Percentiles rank a stretch among this genome's conserved stretches.
phyloP scores from a whole-genome alignment of 495 filamentous ascomycete species.

The Ramalina peruviana region DNA sequence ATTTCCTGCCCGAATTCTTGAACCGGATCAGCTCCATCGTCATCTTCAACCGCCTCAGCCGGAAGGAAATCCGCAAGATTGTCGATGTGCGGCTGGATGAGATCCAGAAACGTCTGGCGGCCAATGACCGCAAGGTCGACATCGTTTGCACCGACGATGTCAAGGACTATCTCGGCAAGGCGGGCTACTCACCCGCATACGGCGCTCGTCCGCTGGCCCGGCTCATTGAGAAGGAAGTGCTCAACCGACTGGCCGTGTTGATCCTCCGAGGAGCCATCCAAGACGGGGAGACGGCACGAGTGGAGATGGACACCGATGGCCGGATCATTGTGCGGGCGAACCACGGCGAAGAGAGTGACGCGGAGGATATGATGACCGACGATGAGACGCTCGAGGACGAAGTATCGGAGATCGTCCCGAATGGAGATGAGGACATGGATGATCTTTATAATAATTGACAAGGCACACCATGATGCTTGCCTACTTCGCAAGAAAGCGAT shows the following conservation, averaged over 20 bases:
- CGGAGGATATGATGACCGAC: slow-evolving; percentile 55
- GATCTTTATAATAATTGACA: slow-evolving; percentile 48
- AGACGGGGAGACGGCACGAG: slow-evolving; percentile 71
- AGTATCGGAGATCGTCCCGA: slow-evolving; percentile 49
- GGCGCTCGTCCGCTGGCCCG: slow-evolving; percentile 78
- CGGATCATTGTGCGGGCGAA: slow-evolving; percentile 72
- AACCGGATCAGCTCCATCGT: slow-evolving; percentile 91
- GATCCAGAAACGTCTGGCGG: slow-evolving; percentile 73
- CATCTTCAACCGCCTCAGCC: slow-evolving; percentile 95
- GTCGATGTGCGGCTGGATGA: slow-evolving; percentile 81
- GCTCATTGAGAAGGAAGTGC: slow-evolving; percentile 89
- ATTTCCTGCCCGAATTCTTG: slow-evolving; percentile 95
- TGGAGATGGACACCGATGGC: slow-evolving; percentile 54
- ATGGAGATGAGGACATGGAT: slow-evolving; percentile 53
- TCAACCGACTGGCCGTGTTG: slow-evolving; percentile 82
- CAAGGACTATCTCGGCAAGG: slow-evolving; percentile 75
- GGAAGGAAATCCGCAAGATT: slow-evolving; percentile 80
- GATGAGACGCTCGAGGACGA: slow-evolving; percentile 61
- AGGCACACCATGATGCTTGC: no score
- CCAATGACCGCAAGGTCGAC: slow-evolving; percentile 67
- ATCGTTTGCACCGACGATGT: slow-evolving; percentile 69
- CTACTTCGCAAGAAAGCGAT: no score
- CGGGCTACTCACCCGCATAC: slow-evolving; percentile 88
- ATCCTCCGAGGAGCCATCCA: slow-evolving; percentile 71
- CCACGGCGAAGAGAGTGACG: slow-evolving; percentile 53